A percentile compares a stretch with the other conserved stretches of the same genome.
Conservation (phyloP, 768 basidiomycete species). For the Boletellus ananiceps region DNA sequence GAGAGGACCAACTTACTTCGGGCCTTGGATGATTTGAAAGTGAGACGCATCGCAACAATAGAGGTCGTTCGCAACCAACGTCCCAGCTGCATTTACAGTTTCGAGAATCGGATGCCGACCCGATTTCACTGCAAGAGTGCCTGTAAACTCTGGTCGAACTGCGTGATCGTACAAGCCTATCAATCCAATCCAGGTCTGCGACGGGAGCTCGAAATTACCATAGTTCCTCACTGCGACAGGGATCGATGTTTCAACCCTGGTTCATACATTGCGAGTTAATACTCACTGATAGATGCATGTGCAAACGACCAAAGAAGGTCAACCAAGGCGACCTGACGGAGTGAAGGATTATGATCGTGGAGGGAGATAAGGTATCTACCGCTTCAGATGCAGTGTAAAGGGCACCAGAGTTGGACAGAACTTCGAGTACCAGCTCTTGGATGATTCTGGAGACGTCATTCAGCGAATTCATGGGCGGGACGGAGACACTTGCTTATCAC, state of each 20-base stretch:
- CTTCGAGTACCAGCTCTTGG: constrained; percentile 65
- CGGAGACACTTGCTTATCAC: constrained; percentile 55
- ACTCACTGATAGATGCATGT: constrained; percentile 72
- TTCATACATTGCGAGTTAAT: background rate
- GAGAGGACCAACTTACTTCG: constrained; percentile 53
- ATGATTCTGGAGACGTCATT: constrained; percentile 54
- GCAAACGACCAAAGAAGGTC: constrained; percentile 93
- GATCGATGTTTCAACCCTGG: background rate
- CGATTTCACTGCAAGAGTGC: constrained; percentile 81
- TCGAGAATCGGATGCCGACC: constrained; percentile 89
- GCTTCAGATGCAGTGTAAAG: constrained; percentile 92
- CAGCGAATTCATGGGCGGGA: background rate
- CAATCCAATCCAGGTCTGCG: background rate
- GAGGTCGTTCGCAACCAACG: constrained; percentile 83
- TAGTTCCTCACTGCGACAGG: constrained; percentile 43
- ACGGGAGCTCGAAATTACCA: constrained; percentile 26
- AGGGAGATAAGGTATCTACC: constrained; percentile 32
- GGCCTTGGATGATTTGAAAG: constrained; percentile 91
- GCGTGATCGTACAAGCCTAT: background rate
- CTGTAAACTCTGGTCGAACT: constrained; percentile 92
- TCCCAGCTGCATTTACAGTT: constrained; percentile 59
- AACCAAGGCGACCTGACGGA: constrained; percentile 66
- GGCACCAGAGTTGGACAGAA: constrained; percentile 68
- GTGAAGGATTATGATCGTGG: background rate
- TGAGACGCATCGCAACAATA: constrained; percentile 80